These are phyloP conservation scores for Suillus sp. DNA, from an alignment of 768 basidiomycete species.

Conservation along the genomic window DNA sequence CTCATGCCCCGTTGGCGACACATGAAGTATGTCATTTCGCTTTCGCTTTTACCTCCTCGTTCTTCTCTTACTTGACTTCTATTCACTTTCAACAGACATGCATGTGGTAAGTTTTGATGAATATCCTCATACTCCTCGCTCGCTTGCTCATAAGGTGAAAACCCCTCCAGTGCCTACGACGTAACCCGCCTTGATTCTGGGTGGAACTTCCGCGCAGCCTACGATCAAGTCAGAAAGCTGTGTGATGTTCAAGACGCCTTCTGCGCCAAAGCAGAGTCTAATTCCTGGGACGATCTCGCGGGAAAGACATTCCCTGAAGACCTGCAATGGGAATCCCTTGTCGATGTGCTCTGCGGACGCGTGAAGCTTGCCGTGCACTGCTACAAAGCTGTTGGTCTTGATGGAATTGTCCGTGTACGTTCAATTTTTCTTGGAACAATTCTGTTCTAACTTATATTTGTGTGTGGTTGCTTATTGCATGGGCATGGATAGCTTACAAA, in stretches of 20 bases:
- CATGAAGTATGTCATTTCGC: conserved; percentile 25
- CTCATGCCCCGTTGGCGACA: conserved; percentile 30
- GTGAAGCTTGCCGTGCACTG: conserved; percentile 55
- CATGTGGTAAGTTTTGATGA: conserved; percentile 39
- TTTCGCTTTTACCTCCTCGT: neutral
- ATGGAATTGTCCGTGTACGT: conserved; percentile 66
- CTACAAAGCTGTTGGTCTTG: conserved; percentile 68
- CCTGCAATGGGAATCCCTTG: conserved; percentile 77
- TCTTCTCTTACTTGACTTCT: neutral
- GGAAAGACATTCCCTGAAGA: conserved; percentile 51
- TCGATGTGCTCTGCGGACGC: conserved; percentile 75
- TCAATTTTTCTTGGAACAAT: conserved; percentile 3
- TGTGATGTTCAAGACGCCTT: conserved; percentile 71
- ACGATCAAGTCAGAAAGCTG: conserved; percentile 69
- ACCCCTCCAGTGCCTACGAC: conserved; percentile 43
- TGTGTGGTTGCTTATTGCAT: neutral
- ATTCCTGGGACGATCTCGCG: conserved; percentile 40
- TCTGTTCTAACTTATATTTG: neutral
- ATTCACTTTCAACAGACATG: conserved; percentile 30
- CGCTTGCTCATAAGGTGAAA: conserved; percentile 28
- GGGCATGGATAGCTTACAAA: conserved; percentile 60
- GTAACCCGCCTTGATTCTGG: conserved; percentile 72
- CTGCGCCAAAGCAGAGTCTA: conserved; percentile 60
- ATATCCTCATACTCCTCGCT: conserved; percentile 1
- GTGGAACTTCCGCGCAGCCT: conserved; percentile 81